Conservation (phyloP, 2,329 filamentous ascomycete species). For the Colletotrichum costaricense region DNA sequence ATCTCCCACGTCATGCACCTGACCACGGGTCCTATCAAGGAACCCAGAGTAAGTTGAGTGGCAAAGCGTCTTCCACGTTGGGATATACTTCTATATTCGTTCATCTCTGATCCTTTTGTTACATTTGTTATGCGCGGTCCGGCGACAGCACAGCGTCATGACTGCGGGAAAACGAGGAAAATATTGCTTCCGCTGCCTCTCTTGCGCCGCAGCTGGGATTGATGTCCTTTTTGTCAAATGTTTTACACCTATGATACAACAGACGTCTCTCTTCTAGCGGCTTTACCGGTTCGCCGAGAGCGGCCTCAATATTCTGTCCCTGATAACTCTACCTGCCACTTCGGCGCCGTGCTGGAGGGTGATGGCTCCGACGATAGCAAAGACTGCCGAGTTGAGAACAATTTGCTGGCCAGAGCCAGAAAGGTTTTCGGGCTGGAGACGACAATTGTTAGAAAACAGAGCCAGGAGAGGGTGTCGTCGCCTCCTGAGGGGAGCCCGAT, state of each 20-base stretch:
- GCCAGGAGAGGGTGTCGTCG: not conserved
- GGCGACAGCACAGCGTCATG: conserved; percentile 1
- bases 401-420: conserved; percentile 77
- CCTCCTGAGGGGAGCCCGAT: not conserved
- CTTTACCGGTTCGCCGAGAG: conserved; percentile 38
- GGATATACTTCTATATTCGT: conserved; percentile 14
- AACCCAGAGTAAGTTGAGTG: not conserved
- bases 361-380: conserved; percentile 88
- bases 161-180: not conserved
- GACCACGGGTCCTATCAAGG: conserved; percentile 18
- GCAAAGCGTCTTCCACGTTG: not conserved
- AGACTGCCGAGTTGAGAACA: conserved; percentile 81
- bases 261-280: conserved; percentile 30
- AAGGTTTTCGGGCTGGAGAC: conserved; percentile 70
- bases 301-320: conserved; percentile 77
- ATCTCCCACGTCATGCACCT: conserved; percentile 31
- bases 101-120: not conserved
- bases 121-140: not conserved
- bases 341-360: conserved; percentile 88
- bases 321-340: conserved; percentile 78
- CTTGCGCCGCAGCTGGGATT: conserved; percentile 8
- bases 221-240: conserved; percentile 32
- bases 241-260: conserved; percentile 38
- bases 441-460: conserved; percentile 1
- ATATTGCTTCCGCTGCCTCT: not conserved